Base-by-base conservation (phyloP, 352 stramenopile genomes). In the Thraustochytrium sp. region DNA sequence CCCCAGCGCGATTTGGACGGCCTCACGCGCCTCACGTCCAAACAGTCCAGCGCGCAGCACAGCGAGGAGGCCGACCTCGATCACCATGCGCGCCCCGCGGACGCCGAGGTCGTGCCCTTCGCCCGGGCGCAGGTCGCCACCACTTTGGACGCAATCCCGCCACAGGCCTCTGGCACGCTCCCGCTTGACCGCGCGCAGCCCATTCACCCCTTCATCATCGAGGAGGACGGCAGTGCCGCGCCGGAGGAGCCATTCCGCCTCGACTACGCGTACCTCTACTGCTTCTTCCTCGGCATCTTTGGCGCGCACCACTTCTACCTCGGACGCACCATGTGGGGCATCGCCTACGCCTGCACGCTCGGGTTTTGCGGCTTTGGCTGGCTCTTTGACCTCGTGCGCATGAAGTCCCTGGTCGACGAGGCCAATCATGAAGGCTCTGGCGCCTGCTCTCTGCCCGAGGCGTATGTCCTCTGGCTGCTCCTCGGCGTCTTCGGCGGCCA, bases 331-430 rank as follows among this genome's bases (percentile, higher is more conserved):
- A n/a, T 13, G 23, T 84, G 61, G 61, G 75, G 75, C 13, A 83
- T 78, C 29, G n/a, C 84, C 16, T 84, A 84, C 29, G 55, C 75
- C 13, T 83, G 56, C 37, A 84, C 75, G 18, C 29, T 84, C 4
- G 75, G 75, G 8, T 2, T 84, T 8, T 23, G 85, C 13, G 34
- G 31, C 31, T 13, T 83, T 0, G 75, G 75, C 23, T 84, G 61
- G 55, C 11, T 84, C 38, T 75, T 68, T 84, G 75, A 84, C 16
- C 34, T 84, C 26, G 13, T 80, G 18, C 18, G 68, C 9, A 44
- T 80, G 40, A 42, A 9, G 11, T 61, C 68, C 4, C 68, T 80
- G n/a, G 68, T 80, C 13, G 34, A 80, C n/a, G 44, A 44, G 4
- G 51, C 26, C 44, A 72, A 80, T 31, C 18, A 44, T 29, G 36